Conservation (phyloP, 225 moss, liverwort and hornwort species). For the Pleurozium schreberi region DNA sequence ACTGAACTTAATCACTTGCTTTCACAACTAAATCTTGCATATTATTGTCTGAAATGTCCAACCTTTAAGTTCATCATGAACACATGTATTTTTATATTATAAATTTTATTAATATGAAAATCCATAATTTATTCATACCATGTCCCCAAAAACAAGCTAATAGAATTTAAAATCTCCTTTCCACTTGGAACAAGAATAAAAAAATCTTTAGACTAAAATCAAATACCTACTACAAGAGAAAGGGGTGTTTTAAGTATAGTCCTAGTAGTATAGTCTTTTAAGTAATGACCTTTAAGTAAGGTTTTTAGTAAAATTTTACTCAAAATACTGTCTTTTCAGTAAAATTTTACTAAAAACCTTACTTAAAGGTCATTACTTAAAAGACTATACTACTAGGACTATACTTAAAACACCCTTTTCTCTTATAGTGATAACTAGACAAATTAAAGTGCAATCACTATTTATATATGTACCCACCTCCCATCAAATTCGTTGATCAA, state of each 20-base stretch:
- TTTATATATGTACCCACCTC: neutral
- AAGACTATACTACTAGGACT: no score
- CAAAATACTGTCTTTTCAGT: no score
- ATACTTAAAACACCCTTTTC: no score
- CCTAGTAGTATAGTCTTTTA: no score
- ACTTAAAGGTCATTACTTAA: no score
- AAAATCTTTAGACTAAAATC: neutral
- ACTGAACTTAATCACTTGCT: no score
- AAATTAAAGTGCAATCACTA: rapidly evolving
- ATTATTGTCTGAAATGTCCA: neutral
- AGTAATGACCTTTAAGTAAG: no score
- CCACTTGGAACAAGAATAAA: neutral
- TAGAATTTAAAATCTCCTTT: neutral
- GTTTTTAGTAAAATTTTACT: no score
- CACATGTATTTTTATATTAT: neutral
- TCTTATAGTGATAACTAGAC: no score
- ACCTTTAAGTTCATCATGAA: neutral
- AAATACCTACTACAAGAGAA: neutral
- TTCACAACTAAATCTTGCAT: neutral
- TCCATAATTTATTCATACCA: neutral
- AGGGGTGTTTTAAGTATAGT: no score
- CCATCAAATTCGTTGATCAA: neutral
- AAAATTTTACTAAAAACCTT: no score
- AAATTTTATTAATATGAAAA: no score
- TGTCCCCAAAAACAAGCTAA: neutral